Conservation (phyloP, 129 eudicot genomes). For the Deinandra increscens region DNA sequence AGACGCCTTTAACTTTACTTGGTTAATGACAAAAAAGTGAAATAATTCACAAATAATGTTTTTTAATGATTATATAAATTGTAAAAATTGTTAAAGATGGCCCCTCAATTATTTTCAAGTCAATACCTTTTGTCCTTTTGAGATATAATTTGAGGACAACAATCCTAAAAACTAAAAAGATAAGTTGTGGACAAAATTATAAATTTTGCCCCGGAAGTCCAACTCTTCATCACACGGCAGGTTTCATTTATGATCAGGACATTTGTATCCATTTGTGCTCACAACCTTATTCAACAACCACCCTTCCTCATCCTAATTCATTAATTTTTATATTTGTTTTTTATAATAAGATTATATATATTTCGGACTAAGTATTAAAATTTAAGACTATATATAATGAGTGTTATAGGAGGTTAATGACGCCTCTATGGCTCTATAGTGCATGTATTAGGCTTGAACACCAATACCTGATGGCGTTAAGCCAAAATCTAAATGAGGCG, state of each 20-base stretch:
- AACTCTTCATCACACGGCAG: background rate
- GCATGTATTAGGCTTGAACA: too few relatives aligned
- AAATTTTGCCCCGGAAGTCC: background rate
- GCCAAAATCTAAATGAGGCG: too few relatives aligned
- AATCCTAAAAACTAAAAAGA: background rate
- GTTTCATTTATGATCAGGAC: slow-evolving; percentile 5
- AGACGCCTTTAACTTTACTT: too few relatives aligned
- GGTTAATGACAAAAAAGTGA: too few relatives aligned
- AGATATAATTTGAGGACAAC: background rate
- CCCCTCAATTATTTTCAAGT: slow-evolving; percentile 9
- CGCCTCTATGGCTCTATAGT: too few relatives aligned
- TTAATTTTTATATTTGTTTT: background rate
- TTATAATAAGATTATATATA: too few relatives aligned
- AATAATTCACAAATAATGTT: too few relatives aligned
- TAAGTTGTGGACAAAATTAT: background rate
- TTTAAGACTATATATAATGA: background rate
- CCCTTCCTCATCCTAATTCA: background rate
- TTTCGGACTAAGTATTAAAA: background rate
- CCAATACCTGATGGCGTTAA: too few relatives aligned
- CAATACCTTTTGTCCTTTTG: background rate
- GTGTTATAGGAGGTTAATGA: too few relatives aligned
- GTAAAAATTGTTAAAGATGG: background rate
- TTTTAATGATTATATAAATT: background rate
- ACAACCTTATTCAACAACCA: background rate
- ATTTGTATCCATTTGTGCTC: background rate